Evolutionary conservation across 805 yeast genomes (phyloP).

Genomic region (Zygotorulaspora danielsina): DNA sequence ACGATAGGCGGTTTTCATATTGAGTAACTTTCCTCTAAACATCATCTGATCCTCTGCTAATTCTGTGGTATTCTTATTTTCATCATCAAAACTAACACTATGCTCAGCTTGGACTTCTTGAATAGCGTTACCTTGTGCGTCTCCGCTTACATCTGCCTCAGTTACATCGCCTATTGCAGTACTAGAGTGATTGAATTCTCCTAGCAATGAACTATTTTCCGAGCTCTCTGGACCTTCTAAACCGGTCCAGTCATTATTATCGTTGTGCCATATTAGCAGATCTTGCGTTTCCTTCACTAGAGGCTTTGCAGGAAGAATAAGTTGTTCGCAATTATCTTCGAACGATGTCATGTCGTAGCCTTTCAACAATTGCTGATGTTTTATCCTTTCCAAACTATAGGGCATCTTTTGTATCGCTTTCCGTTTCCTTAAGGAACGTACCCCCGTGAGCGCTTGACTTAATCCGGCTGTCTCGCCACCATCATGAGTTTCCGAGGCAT

Average conservation of each 20-base stretch:
- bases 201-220: neutral
- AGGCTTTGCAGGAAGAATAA: constrained; percentile 17
- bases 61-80: neutral
- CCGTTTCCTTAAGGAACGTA: constrained; percentile 30
- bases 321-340: constrained; percentile 22
- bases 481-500: neutral
- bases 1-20: constrained; percentile 29
- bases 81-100: neutral
- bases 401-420: constrained; percentile 37
- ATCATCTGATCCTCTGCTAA: constrained; percentile 7
- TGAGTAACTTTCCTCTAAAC: constrained; percentile 31
- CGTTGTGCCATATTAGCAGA: neutral
- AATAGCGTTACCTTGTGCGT: constrained; percentile 1
- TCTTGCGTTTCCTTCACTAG: neutral
- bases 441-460: too few species aligned
- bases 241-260: neutral
- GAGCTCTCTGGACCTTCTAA: neutral
- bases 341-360: constrained; percentile 30
- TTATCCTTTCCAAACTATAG: constrained; percentile 34
- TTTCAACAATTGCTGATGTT: constrained; percentile 29
- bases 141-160: neutral
- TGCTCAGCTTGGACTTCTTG: neutral
- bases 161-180: neutral
- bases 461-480: neutral
- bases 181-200: neutral